Evolutionary conservation across 2,329 filamentous ascomycete species (phyloP).

Genomic region (Cryphonectria radicalis): DNA sequence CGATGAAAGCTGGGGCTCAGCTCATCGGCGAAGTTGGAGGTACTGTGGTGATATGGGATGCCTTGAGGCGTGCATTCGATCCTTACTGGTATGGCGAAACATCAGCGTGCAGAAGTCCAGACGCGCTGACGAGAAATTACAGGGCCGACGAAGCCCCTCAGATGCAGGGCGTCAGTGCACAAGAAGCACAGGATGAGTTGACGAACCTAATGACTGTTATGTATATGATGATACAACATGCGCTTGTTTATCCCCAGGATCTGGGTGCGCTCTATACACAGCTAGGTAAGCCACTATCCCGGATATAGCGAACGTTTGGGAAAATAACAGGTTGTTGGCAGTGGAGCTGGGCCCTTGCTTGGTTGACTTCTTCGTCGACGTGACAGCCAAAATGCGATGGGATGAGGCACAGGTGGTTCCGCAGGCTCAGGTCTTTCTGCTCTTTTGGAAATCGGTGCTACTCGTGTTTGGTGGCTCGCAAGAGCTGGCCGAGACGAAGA

Average conservation of each 20-base stretch:
- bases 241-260: slow-evolving; percentile 55
- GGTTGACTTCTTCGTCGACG: slow-evolving; percentile 72
- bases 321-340: slow-evolving; percentile 38
- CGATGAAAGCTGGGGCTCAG: slow-evolving; percentile 59
- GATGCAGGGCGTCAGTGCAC: slow-evolving; percentile 44
- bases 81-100: slow-evolving; percentile 51
- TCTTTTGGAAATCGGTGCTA: slow-evolving; percentile 91
- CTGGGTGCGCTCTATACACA: slow-evolving; percentile 52
- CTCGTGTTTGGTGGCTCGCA: slow-evolving; percentile 81
- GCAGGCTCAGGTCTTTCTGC: slow-evolving; percentile 71
- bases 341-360: slow-evolving; percentile 68
- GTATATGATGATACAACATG: slow-evolving; percentile 63
- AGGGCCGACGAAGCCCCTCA: slow-evolving; percentile 55
- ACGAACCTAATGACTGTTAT: slow-evolving; percentile 67
- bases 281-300: slow-evolving; percentile 50
- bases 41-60: slow-evolving; percentile 55
- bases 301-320: slow-evolving; percentile 16
- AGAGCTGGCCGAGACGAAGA: slow-evolving; percentile 75
- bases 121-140: background rate
- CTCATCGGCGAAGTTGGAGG: slow-evolving; percentile 57
- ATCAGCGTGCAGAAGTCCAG: background rate
- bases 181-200: slow-evolving; percentile 62
- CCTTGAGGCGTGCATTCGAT: slow-evolving; percentile 54
- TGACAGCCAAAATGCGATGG: slow-evolving; percentile 72
- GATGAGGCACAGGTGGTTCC: slow-evolving; percentile 66